These are phyloP conservation scores for Starmerella apicola DNA, from an alignment of 805 yeast species.

Conservation along the genomic window DNA sequence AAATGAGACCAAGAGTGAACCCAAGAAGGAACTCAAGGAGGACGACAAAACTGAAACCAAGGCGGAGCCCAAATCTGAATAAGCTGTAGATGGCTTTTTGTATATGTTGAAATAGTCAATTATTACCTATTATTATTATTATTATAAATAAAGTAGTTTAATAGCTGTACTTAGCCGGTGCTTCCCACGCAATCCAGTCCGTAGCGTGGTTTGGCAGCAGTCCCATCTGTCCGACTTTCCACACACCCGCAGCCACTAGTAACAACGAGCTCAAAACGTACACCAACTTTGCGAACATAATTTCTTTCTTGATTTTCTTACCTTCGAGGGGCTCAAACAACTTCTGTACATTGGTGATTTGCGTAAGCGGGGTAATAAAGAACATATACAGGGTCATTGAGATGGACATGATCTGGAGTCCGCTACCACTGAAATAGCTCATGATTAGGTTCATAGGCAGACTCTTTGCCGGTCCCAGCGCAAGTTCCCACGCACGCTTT, in stretches of 20 bases:
- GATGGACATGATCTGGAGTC: slow-evolving; percentile 80
- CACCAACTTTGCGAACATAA: slow-evolving; percentile 34
- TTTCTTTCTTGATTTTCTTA: slow-evolving; percentile 20
- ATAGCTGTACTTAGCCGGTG: slow-evolving; percentile 24
- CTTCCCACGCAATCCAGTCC: slow-evolving; percentile 90
- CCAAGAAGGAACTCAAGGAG: too few species aligned
- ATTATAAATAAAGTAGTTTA: neutral
- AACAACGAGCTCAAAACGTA: slow-evolving; percentile 39
- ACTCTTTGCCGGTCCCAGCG: slow-evolving; percentile 65
- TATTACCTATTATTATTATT: neutral
- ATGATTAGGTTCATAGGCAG: slow-evolving; percentile 84
- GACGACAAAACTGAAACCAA: too few species aligned
- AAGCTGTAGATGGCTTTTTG: too few species aligned
- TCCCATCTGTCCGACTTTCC: slow-evolving; percentile 82
- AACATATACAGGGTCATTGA: slow-evolving; percentile 80
- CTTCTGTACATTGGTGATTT: slow-evolving; percentile 45
- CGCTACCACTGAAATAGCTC: slow-evolving; percentile 88
- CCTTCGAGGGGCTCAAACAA: slow-evolving; percentile 37
- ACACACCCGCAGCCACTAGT: slow-evolving; percentile 61
- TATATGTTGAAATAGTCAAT: too few species aligned
- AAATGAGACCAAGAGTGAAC: too few species aligned
- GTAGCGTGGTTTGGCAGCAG: slow-evolving; percentile 73
- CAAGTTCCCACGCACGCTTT: slow-evolving; percentile 76
- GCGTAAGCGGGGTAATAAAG: slow-evolving; percentile 55
- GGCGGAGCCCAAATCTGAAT: too few species aligned